Evolutionary conservation across 208 protist genomes (phyloP).

Genomic region (Leishmania aethiopica): DNA sequence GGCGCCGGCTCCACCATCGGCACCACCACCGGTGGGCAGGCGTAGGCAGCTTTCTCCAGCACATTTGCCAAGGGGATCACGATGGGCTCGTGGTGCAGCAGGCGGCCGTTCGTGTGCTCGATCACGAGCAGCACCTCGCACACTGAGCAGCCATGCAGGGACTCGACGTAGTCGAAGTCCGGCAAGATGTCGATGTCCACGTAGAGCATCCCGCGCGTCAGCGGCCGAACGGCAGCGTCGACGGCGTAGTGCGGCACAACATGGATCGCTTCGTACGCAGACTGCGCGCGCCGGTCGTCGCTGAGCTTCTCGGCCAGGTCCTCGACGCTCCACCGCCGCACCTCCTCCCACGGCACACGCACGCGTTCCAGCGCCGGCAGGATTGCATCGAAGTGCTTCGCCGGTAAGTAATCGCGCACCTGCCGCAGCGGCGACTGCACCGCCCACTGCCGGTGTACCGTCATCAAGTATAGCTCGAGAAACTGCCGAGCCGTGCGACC

Average conservation of each 20-base stretch:
- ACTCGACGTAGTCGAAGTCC: slow-evolving; percentile 96
- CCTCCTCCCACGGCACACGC: slow-evolving; percentile 95
- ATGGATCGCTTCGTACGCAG: slow-evolving; percentile 92
- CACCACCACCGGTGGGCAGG: slow-evolving; percentile 93
- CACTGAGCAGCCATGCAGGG: slow-evolving; percentile 85
- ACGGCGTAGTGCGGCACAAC: slow-evolving; percentile 96
- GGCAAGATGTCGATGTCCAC: slow-evolving; percentile 96
- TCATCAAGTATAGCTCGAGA: slow-evolving; percentile 93
- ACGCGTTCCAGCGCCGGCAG: slow-evolving; percentile 95
- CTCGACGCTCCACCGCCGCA: slow-evolving; percentile 92
- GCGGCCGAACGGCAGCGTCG: slow-evolving; percentile 92
- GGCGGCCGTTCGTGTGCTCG: slow-evolving; percentile 95
- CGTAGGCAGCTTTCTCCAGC: slow-evolving; percentile 75
- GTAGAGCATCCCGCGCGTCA: slow-evolving; percentile 95
- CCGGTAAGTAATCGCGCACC: slow-evolving; percentile 71
- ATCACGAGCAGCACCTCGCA: slow-evolving; percentile 97
- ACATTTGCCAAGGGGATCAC: slow-evolving; percentile 81
- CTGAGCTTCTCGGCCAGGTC: slow-evolving; percentile 95
- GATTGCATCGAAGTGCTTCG: slow-evolving; percentile 85
- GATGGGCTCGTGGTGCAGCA: slow-evolving; percentile 98
- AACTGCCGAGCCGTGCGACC: slow-evolving; percentile 94
- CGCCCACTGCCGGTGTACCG: slow-evolving; percentile 97
- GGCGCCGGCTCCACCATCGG: slow-evolving; percentile 97
- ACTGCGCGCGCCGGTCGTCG: slow-evolving; percentile 88
- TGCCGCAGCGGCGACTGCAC: slow-evolving; percentile 95